A percentile compares a stretch with the other conserved stretches of the same genome.
phyloP scores from a whole-genome alignment of 306 rosid species.

The Abrus pulchellus region DNA sequence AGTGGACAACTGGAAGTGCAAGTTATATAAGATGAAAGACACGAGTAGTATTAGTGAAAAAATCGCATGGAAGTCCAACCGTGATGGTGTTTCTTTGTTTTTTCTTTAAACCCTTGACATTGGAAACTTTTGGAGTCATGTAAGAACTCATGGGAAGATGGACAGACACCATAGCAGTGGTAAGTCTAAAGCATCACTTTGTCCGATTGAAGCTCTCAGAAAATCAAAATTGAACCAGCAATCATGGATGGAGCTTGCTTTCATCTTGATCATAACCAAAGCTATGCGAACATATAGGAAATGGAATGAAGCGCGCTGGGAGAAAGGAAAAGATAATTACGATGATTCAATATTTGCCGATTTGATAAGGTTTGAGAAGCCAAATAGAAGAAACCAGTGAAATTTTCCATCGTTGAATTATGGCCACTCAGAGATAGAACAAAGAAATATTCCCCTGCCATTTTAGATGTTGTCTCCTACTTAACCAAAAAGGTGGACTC shows the following conservation, averaged over 20 bases:
- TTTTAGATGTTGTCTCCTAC: slow-evolving; percentile 68
- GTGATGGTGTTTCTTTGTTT: too few relatives aligned
- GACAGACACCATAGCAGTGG: slow-evolving; percentile 85
- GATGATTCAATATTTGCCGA: slow-evolving; percentile 80
- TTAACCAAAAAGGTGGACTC: slow-evolving; percentile 82
- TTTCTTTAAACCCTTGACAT: too few relatives aligned
- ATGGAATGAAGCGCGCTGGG: slow-evolving; percentile 86
- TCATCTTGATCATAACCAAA: slow-evolving; percentile 85
- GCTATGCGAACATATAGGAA: slow-evolving; percentile 84
- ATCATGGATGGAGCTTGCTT: slow-evolving; percentile 77
- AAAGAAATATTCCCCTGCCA: slow-evolving; percentile 66
- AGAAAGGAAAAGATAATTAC: slow-evolving; percentile 68
- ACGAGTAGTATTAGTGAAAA: too few relatives aligned
- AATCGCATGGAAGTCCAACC: too few relatives aligned
- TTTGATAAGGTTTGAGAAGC: slow-evolving; percentile 87
- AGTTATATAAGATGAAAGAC: too few relatives aligned
- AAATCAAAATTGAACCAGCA: slow-evolving; percentile 66
- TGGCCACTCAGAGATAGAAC: slow-evolving; percentile 75
- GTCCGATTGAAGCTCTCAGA: slow-evolving; percentile 71
- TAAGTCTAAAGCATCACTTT: slow-evolving; percentile 70
- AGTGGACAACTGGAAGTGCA: too few relatives aligned
- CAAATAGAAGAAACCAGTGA: slow-evolving; percentile 89
- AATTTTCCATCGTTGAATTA: slow-evolving; percentile 90
- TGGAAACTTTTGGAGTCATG: too few relatives aligned
- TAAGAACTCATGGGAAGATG: slow-evolving; percentile 27